Evolutionary conservation across 495 filamentous ascomycete species (phyloP).

Genomic region (Penicillium cinerascens): DNA sequence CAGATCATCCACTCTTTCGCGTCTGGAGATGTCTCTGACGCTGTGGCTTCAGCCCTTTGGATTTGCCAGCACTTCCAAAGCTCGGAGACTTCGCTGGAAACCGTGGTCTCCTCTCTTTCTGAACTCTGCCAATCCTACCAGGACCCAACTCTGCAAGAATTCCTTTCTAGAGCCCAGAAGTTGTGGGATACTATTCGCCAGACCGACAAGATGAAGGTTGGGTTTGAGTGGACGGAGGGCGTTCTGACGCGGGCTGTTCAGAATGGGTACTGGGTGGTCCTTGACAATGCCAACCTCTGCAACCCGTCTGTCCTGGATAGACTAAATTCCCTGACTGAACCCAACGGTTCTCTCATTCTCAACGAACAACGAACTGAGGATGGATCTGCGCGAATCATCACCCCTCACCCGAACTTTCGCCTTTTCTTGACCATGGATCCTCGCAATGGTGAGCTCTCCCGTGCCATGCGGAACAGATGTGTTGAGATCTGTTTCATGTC

Average conservation of each 20-base stretch:
- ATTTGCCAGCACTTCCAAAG: conserved; percentile 34
- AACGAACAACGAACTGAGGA: conserved; percentile 85
- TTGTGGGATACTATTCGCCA: conserved; percentile 42
- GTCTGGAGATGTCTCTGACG: conserved; percentile 32
- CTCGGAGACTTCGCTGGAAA: conserved; percentile 32
- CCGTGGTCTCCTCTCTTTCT: conserved; percentile 32
- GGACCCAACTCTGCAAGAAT: conserved; percentile 28
- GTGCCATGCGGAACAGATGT: conserved; percentile 94
- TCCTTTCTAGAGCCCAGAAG: conserved; percentile 32
- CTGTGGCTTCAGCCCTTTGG: conserved; percentile 29
- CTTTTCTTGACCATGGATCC: conserved; percentile 95
- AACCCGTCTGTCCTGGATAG: conserved; percentile 91
- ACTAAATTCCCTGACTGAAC: conserved; percentile 91
- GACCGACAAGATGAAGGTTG: conserved; percentile 59
- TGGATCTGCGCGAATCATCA: conserved; percentile 75
- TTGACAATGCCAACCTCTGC: conserved; percentile 97
- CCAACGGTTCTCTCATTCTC: conserved; percentile 79
- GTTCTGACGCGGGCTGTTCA: conserved; percentile 83
- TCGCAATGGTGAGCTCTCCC: conserved; percentile 86
- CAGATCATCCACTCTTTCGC: conserved; percentile 50
- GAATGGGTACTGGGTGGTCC: conserved; percentile 84
- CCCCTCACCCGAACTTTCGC: conserved; percentile 81
- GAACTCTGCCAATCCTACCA: conserved; percentile 28
- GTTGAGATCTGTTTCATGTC: conserved; percentile 77
- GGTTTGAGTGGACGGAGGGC: conserved; percentile 96